Conservation (phyloP, 73 alveolate genomes). For the Tetrahymena malaccensis region DNA sequence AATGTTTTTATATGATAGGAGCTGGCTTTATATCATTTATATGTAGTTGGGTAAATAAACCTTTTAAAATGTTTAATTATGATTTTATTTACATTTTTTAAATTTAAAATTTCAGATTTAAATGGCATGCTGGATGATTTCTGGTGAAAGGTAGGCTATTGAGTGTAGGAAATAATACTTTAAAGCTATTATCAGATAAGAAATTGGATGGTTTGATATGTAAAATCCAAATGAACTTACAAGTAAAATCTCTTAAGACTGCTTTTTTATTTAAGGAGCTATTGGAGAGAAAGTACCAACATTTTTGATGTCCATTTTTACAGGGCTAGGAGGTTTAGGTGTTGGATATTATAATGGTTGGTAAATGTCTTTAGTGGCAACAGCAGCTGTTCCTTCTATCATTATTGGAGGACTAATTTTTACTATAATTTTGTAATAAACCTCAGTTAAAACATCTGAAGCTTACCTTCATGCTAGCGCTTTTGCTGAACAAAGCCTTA, state of each 20-base stretch:
- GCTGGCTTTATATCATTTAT: not conserved
- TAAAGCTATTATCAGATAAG: conserved; percentile 54
- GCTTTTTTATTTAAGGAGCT: conserved; percentile 60
- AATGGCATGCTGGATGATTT: conserved; percentile 32
- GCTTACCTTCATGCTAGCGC: conserved; percentile 59
- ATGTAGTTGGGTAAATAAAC: not conserved
- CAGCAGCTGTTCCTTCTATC: conserved; percentile 41
- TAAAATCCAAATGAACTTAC: conserved; percentile 58
- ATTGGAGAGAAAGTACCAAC: conserved; percentile 66
- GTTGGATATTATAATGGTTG: conserved; percentile 45
- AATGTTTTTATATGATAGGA: not conserved
- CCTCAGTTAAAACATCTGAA: conserved; percentile 38
- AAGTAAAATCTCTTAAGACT: conserved; percentile 46
- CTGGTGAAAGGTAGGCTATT: conserved; percentile 25
- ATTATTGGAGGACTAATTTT: conserved; percentile 9
- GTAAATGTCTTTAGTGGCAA: conserved; percentile 44
- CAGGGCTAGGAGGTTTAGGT: conserved; percentile 44
- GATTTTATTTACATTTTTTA: not conserved
- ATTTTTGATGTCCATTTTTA: conserved; percentile 46
- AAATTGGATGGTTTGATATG: conserved; percentile 70
- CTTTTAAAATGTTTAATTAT: not conserved
- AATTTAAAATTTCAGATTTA: not conserved
- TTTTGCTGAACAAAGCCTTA: conserved; percentile 76
- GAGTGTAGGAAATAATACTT: conserved; percentile 49
- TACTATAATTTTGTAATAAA: conserved; percentile 27